Evolutionary conservation across 768 basidiomycete genomes (phyloP).

Genomic region (Boletus rubroflammeus): DNA sequence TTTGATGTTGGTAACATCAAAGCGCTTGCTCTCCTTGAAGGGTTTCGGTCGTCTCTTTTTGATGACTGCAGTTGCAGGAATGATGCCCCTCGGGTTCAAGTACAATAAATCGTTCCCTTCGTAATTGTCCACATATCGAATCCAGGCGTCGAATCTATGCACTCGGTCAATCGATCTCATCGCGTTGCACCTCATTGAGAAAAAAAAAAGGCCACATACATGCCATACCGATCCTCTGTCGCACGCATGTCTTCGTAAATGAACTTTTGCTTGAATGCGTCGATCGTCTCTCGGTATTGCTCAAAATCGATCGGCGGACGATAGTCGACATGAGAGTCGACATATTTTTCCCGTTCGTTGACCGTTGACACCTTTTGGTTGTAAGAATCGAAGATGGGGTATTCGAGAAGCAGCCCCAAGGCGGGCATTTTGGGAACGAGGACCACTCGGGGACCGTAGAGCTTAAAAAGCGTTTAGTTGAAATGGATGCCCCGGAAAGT

Average conservation of each 20-base stretch:
- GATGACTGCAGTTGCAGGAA: constrained; percentile 69
- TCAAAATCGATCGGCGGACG: constrained; percentile 75
- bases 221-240: constrained; percentile 73
- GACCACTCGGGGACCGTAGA: constrained; percentile 74
- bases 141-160: constrained; percentile 79
- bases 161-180: not conserved
- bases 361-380: constrained; percentile 51
- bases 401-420: constrained; percentile 86
- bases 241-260: constrained; percentile 87
- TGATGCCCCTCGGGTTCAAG: constrained; percentile 70
- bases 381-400: constrained; percentile 79
- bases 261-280: constrained; percentile 76
- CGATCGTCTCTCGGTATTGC: constrained; percentile 59
- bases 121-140: constrained; percentile 72
- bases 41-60: constrained; percentile 52
- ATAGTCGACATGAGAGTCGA: constrained; percentile 54
- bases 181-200: not conserved
- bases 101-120: constrained; percentile 75
- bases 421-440: constrained; percentile 96
- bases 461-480: constrained; percentile 35
- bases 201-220: constrained; percentile 47
- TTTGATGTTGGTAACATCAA: constrained; percentile 53
- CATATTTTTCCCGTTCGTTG: constrained; percentile 41
- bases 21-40: constrained; percentile 66
- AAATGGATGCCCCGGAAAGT: not conserved